Conservation (phyloP, 1,139 yeast species). For the Protomyces lactucae-debilis region DNA sequence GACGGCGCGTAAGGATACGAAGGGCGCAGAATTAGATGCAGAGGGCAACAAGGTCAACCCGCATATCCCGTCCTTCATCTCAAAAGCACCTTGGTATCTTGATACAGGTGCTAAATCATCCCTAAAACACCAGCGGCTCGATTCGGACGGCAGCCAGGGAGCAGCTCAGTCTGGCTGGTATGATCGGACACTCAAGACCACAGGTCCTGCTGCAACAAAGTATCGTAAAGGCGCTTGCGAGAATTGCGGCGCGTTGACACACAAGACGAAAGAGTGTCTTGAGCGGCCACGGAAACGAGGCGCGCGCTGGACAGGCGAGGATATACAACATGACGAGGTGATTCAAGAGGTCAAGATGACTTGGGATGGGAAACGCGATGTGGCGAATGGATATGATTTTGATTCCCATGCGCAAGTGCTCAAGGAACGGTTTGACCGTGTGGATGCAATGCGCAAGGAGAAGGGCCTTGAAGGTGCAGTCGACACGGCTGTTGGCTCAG, state of each 20-base stretch:
- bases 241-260: slow-evolving; percentile 52
- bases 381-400: slow-evolving; percentile 71
- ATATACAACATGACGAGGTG: slow-evolving; percentile 37
- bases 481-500: slow-evolving; percentile 31
- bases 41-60: slow-evolving; percentile 42
- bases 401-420: slow-evolving; percentile 55
- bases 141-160: slow-evolving; percentile 31
- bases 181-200: slow-evolving; percentile 36
- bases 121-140: slow-evolving; percentile 51
- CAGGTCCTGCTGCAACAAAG: slow-evolving; percentile 38
- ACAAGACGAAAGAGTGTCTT: slow-evolving; percentile 48
- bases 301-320: slow-evolving; percentile 40
- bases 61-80: slow-evolving; percentile 43
- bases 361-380: slow-evolving; percentile 64
- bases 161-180: slow-evolving; percentile 37
- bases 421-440: slow-evolving; percentile 44
- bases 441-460: slow-evolving; percentile 38
- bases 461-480: slow-evolving; percentile 29
- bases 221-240: slow-evolving; percentile 47
- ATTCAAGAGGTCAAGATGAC: slow-evolving; percentile 40
- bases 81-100: slow-evolving; percentile 53
- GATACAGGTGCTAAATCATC: slow-evolving; percentile 41
- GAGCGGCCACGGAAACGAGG: slow-evolving; percentile 49
- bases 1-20: neutral
- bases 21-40: slow-evolving; percentile 36